Evolutionary conservation across 2,329 filamentous ascomycete genomes (phyloP).

Genomic region (Grosmannia huntii): DNA sequence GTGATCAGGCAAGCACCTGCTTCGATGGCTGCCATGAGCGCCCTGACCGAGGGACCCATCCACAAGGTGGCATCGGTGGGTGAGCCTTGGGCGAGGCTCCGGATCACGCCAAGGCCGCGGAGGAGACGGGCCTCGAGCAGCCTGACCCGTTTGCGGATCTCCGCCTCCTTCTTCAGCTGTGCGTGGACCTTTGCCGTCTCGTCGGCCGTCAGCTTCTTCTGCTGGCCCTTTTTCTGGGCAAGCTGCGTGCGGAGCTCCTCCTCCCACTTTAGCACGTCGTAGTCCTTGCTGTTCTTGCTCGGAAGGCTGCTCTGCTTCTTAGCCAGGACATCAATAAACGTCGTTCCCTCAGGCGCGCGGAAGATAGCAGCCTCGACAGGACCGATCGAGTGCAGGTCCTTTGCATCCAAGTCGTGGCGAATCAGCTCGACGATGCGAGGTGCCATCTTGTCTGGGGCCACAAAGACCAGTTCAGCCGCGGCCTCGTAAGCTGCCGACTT

Average conservation of each 20-base stretch:
- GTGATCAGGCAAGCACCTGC: conserved; percentile 72
- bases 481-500: conserved; percentile 68
- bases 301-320: conserved; percentile 62
- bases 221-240: conserved; percentile 82
- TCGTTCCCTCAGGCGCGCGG: conserved; percentile 74
- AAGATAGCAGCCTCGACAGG: conserved; percentile 88
- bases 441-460: conserved; percentile 73
- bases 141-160: conserved; percentile 61
- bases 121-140: conserved; percentile 57
- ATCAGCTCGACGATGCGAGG: conserved; percentile 65
- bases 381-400: conserved; percentile 59
- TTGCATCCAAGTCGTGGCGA: conserved; percentile 55
- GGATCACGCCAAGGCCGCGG: conserved; percentile 77
- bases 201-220: conserved; percentile 82
- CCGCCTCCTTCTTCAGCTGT: conserved; percentile 76
- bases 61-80: conserved; percentile 81
- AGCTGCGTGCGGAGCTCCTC: conserved; percentile 77
- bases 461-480: conserved; percentile 83
- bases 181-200: conserved; percentile 84
- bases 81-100: conserved; percentile 68
- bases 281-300: conserved; percentile 87
- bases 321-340: conserved; percentile 81
- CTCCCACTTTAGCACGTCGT: conserved; percentile 95
- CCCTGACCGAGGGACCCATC: conserved; percentile 70
- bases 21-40: conserved; percentile 61